These are phyloP conservation scores for Mariannaea sp. DNA, from an alignment of 2,329 filamentous ascomycete species.

Conservation along the genomic window DNA sequence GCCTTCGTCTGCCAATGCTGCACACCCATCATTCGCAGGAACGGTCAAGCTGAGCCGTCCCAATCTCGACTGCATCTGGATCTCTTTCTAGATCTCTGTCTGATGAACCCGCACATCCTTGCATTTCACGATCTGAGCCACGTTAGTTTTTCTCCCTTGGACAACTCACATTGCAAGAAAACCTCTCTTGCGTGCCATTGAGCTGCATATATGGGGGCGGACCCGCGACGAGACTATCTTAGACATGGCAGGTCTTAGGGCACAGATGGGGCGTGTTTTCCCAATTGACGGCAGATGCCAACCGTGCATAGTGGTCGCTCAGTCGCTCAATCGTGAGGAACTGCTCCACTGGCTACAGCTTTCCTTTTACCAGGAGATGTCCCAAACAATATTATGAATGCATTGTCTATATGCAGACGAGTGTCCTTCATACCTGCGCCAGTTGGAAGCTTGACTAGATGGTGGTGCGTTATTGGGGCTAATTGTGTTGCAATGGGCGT, in stretches of 20 bases:
- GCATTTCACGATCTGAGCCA: constrained; percentile 26
- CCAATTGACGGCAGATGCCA: background rate
- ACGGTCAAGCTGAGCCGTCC: constrained; percentile 10
- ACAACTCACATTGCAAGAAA: constrained; percentile 3
- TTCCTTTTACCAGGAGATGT: background rate
- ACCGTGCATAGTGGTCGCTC: background rate
- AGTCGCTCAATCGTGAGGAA: background rate
- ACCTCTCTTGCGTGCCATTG: constrained; percentile 25
- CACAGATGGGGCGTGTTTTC: constrained; percentile 11
- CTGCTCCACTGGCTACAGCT: background rate
- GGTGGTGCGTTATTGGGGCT: too few relatives aligned
- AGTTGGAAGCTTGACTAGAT: too few relatives aligned
- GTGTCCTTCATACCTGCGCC: too few relatives aligned
- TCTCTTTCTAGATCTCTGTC: constrained; percentile 21
- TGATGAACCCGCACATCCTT: constrained; percentile 23
- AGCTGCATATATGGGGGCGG: constrained; percentile 11
- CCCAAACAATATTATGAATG: too few relatives aligned
- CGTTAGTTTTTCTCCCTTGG: constrained; percentile 23
- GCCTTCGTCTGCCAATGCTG: background rate
- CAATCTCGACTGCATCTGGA: constrained; percentile 28
- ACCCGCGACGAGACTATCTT: constrained; percentile 14
- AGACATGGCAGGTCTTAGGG: constrained; percentile 16
- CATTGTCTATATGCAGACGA: too few relatives aligned
- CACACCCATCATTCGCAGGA: background rate
- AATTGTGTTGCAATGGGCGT: too few relatives aligned